Conservation (phyloP, 805 yeast genomes). For the Starmera amethionina region DNA sequence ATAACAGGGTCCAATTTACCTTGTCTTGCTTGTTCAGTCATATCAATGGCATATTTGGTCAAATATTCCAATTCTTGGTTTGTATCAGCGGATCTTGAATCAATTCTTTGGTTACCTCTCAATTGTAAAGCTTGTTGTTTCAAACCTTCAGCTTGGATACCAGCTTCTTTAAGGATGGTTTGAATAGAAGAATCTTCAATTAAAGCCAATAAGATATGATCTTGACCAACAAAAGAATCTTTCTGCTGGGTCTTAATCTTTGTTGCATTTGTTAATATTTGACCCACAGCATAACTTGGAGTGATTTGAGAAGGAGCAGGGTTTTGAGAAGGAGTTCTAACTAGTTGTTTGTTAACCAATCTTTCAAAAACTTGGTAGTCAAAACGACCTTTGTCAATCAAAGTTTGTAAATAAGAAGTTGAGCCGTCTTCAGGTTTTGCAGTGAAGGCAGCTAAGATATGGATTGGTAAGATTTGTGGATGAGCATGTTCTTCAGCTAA, state of each 20-base stretch:
- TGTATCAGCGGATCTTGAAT: constrained; percentile 89
- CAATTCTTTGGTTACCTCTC: constrained; percentile 88
- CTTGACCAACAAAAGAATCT: constrained; percentile 89
- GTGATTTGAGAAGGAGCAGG: constrained; percentile 83
- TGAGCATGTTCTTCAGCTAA: constrained; percentile 81
- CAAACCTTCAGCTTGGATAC: constrained; percentile 58
- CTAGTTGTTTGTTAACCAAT: constrained; percentile 69
- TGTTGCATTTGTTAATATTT: constrained; percentile 61
- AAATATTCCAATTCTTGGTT: constrained; percentile 77
- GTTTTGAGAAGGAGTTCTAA: constrained; percentile 74
- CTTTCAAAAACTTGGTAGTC: constrained; percentile 80
- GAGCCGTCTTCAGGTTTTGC: constrained; percentile 45
- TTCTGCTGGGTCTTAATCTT: constrained; percentile 81
- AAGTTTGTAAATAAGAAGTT: constrained; percentile 63
- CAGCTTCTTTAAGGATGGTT: constrained; percentile 60
- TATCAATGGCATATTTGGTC: constrained; percentile 82
- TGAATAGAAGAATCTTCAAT: constrained; percentile 70
- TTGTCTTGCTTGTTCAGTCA: constrained; percentile 86
- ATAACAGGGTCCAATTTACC: constrained; percentile 97
- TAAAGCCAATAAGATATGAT: constrained; percentile 79
- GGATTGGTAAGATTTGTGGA: constrained; percentile 79
- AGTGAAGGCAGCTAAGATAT: constrained; percentile 85
- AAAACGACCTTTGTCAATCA: constrained; percentile 77
- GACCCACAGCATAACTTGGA: constrained; percentile 69
- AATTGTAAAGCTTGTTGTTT: constrained; percentile 70